Base-by-base conservation (phyloP, 208 protist species). In the Kentomonas sorsogonicus region DNA sequence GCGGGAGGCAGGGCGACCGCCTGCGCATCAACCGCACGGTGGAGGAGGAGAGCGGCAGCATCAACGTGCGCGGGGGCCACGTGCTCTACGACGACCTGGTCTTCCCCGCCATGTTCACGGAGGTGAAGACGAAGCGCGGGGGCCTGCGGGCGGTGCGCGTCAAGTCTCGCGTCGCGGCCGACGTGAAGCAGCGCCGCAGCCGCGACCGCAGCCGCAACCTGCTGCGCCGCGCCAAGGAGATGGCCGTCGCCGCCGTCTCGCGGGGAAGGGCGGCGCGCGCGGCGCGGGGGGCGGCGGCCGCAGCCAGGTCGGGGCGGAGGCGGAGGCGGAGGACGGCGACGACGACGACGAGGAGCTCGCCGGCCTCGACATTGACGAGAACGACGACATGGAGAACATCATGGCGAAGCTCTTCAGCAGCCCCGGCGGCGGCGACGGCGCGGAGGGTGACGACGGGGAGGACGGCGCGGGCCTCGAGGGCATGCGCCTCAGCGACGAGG, bases 101-200 rank as follows among this genome's bases (percentile, higher is more conserved):
- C 57, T 93, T 93, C 47, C 86, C 86, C 2, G 59, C 62, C 6
- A 89, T 84, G 76, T 93, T 93, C 60, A 77, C 73, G 36, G 81
- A 93, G 55, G 72, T 77, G 1, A 72, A 72, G n/a, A 74, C 70
- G 20, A 46, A 64, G n/a, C 69, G 70, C 18, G 68, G 66, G 1
- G 79, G 69, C 9, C 70, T 61, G 22, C 72, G 67, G 15, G 69
- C 75, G 11, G 54, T 86, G 39, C 74, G 77, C 1, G 79, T 89
- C 43, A 65, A 67, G 29, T 83, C 71, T 64, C 72, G 58, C 11
- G 44, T 72, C 2, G 66, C 76, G 13, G 44, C 65, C 3, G 61
- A 66, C 2, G 65, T 63, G 51, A 68, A 73, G 46, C 58, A 55
- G n/a, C 60, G 53, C 20, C 33, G 27, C 33, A 45, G 55, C 27